A percentile compares a stretch with the other conserved stretches of the same genome.
Evolutionary conservation across 257 asterid species (phyloP).

Genomic region (Scutellaria minor): DNA sequence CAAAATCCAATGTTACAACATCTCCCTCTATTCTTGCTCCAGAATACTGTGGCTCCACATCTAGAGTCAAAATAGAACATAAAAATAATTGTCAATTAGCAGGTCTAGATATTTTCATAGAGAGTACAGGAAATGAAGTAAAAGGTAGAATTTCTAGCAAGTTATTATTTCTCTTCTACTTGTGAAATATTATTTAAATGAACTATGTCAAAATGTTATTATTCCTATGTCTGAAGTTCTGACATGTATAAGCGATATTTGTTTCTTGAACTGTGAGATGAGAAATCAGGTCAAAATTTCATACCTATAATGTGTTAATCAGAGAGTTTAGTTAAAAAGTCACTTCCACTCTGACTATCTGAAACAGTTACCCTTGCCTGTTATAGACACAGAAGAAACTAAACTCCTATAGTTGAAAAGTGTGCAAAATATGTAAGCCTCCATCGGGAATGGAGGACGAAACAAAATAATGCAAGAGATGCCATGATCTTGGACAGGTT

Average conservation of each 20-base stretch:
- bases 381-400: not conserved
- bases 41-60: conserved; percentile 86
- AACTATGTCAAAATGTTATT: too few species aligned
- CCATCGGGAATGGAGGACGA: not conserved
- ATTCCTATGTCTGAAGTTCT: not conserved
- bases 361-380: not conserved
- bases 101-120: conserved; percentile 9
- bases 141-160: conserved; percentile 1
- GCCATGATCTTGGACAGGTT: not conserved
- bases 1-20: conserved; percentile 85
- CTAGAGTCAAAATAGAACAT: conserved; percentile 58
- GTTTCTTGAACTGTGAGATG: conserved; percentile 21
- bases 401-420: not conserved
- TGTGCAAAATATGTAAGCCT: conserved; percentile 4
- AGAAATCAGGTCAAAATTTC: not conserved
- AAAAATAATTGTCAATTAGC: conserved; percentile 26
- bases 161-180: not conserved
- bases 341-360: not conserved
- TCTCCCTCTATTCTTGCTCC: conserved; percentile 98
- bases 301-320: not conserved
- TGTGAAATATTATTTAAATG: too few species aligned
- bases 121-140: conserved; percentile 6
- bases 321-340: not conserved
- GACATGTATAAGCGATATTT: not conserved
- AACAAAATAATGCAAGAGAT: not conserved